Conservation (phyloP, 2,329 filamentous ascomycete genomes). For the Aspergillus quadricinctus region DNA sequence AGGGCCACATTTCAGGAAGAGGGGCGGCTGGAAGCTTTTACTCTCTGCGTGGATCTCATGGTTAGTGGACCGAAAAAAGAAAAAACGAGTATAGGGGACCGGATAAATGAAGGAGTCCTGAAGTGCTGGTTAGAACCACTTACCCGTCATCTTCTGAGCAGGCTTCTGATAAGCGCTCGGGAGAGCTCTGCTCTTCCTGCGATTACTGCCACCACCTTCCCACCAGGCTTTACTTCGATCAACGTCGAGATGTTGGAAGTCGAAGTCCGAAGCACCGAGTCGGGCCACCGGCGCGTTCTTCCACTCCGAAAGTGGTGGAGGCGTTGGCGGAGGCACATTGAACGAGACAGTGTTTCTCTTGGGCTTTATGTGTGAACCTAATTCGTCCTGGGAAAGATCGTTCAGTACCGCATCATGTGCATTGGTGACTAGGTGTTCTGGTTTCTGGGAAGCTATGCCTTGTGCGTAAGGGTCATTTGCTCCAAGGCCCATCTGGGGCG, state of each 20-base stretch:
- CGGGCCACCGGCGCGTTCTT: conserved; percentile 62
- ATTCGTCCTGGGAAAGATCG: conserved; percentile 11
- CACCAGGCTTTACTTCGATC: conserved; percentile 68
- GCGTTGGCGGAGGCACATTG: conserved; percentile 43
- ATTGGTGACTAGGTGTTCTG: not conserved
- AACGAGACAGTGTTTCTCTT: conserved; percentile 44
- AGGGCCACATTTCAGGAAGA: conserved; percentile 87
- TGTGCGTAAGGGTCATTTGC: not conserved
- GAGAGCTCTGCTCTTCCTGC: conserved; percentile 45
- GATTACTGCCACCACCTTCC: conserved; percentile 56
- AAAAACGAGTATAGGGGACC: not conserved
- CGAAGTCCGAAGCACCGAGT: conserved; percentile 56
- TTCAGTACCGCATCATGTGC: not conserved
- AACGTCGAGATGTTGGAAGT: conserved; percentile 48
- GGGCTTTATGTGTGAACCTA: conserved; percentile 23
- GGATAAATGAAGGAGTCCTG: not conserved
- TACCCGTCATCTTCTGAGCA: conserved; percentile 31
- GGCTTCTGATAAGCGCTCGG: conserved; percentile 32
- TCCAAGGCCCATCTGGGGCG: not conserved
- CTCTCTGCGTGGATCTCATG: conserved; percentile 41
- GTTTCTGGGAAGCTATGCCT: not conserved
- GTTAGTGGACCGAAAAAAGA: not conserved
- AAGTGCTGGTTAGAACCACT: not conserved
- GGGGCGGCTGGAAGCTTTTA: conserved; percentile 73
- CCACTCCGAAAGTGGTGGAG: conserved; percentile 58